These are phyloP conservation scores for Stagonosporopsis rhizophila DNA, from an alignment of 2,329 filamentous ascomycete genomes.

Conservation along the genomic window DNA sequence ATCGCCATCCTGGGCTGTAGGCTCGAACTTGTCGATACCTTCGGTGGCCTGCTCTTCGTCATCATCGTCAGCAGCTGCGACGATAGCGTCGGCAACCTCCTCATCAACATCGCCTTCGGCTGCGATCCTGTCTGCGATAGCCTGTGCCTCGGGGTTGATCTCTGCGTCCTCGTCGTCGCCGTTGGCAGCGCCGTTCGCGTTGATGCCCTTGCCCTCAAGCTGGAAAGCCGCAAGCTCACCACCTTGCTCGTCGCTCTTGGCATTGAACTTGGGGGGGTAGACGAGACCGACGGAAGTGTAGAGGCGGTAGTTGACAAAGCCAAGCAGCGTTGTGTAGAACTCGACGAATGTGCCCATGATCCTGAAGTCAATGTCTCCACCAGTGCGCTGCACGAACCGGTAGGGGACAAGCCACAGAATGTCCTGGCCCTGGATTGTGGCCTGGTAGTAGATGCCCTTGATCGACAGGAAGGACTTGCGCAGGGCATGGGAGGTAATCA, in stretches of 20 bases:
- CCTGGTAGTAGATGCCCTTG: constrained; percentile 99
- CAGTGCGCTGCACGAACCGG: constrained; percentile 94
- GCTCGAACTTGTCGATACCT: constrained; percentile 89
- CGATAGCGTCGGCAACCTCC: constrained; percentile 40
- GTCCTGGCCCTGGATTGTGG: constrained; percentile 95
- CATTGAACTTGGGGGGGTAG: constrained; percentile 94
- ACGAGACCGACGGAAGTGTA: constrained; percentile 92
- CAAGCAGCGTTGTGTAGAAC: constrained; percentile 95
- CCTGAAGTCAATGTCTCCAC: constrained; percentile 94
- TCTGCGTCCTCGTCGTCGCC: constrained; percentile 33
- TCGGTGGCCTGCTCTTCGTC: constrained; percentile 47
- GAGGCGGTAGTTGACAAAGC: constrained; percentile 94
- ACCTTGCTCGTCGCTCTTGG: constrained; percentile 83
- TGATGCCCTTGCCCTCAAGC: constrained; percentile 75
- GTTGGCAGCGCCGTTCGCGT: constrained; percentile 38
- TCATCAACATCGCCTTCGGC: constrained; percentile 48
- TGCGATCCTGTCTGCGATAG: constrained; percentile 56
- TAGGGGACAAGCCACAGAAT: constrained; percentile 97
- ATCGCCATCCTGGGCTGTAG: constrained; percentile 83
- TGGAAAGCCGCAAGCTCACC: constrained; percentile 92
- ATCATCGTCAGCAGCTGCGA: constrained; percentile 27
- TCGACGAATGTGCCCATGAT: constrained; percentile 99
- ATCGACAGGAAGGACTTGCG: constrained; percentile 97
- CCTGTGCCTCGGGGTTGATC: constrained; percentile 55
- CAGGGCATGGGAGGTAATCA: constrained; percentile 89